Percentiles rank a stretch among this genome's conserved stretches.
phyloP scores from a whole-genome alignment of 495 filamentous ascomycete species.

The Tuber melanosporum region DNA sequence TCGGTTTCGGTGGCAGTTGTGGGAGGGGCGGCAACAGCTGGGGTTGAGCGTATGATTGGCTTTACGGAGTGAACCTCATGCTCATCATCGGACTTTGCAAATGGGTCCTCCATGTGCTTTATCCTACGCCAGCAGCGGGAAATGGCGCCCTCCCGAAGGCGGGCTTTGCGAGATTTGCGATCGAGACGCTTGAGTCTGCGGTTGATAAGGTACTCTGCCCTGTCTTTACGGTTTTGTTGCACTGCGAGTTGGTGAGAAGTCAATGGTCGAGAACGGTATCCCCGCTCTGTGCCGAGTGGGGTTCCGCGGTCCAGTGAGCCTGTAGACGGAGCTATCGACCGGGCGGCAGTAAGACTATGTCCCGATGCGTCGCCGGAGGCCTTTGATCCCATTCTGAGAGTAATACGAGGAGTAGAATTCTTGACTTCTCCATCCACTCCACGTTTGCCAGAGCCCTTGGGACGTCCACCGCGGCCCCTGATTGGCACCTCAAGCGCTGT shows the following conservation, averaged over 20 bases:
- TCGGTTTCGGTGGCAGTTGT: constrained; percentile 24
- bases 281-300: constrained; percentile 49
- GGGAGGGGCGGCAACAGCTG: constrained; percentile 20
- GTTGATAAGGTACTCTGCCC: constrained; percentile 79
- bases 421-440: constrained; percentile 40
- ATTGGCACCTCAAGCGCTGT: constrained; percentile 4
- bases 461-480: constrained; percentile 39
- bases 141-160: constrained; percentile 56
- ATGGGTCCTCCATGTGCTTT: constrained; percentile 60
- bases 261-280: constrained; percentile 61
- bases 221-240: constrained; percentile 77
- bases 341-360: constrained; percentile 34
- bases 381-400: constrained; percentile 36
- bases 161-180: constrained; percentile 55
- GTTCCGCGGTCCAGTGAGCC: constrained; percentile 45
- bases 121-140: constrained; percentile 65
- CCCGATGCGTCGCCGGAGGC: constrained; percentile 29
- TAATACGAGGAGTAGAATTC: constrained; percentile 33
- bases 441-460: constrained; percentile 39
- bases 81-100: constrained; percentile 76
- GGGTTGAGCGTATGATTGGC: constrained; percentile 40
- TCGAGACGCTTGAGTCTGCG: constrained; percentile 61
- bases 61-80: constrained; percentile 23
- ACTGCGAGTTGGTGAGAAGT: constrained; percentile 92
- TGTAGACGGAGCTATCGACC: constrained; percentile 43